A percentile compares a stretch with the other conserved stretches of the same genome.
phyloP scores from a whole-genome alignment of 768 basidiomycete species.

The Mycena chlorophos region DNA sequence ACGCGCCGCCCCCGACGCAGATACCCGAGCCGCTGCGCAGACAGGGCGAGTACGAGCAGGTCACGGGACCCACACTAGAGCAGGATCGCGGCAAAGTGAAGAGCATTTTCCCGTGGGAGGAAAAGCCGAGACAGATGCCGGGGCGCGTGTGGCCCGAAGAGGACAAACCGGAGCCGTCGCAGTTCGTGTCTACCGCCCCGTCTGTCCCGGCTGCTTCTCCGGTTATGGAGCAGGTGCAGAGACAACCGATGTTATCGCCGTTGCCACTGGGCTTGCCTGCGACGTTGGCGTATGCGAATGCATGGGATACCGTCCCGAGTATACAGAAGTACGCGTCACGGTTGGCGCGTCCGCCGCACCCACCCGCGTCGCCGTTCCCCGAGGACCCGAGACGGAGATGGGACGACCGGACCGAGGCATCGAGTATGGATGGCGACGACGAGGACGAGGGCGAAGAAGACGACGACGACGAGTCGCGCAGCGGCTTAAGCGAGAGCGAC shows the following conservation, averaged over 20 bases:
- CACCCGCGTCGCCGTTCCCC: conserved; percentile 45
- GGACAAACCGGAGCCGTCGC: conserved; percentile 54
- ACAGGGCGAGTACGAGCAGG: conserved; percentile 73
- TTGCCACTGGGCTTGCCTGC: conserved; percentile 55
- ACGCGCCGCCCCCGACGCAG: conserved; percentile 55
- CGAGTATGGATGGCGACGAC: conserved; percentile 80
- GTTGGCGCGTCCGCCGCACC: conserved; percentile 51
- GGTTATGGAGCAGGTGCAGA: conserved; percentile 36
- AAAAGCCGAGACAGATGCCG: conserved; percentile 63
- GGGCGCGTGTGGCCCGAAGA: conserved; percentile 72
- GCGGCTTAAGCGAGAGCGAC: conserved; percentile 26
- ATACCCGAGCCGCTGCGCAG: conserved; percentile 68
- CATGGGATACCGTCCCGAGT: conserved; percentile 81
- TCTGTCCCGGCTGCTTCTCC: conserved; percentile 38
- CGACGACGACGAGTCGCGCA: conserved; percentile 51
- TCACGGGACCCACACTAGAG: conserved; percentile 52
- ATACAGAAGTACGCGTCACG: conserved; percentile 75
- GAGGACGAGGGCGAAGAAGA: conserved; percentile 73
- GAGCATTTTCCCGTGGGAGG: conserved; percentile 94
- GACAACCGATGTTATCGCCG: conserved; percentile 38
- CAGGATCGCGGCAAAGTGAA: conserved; percentile 77
- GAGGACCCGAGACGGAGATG: conserved; percentile 44
- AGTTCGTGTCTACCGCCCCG: conserved; percentile 41
- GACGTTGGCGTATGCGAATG: conserved; percentile 69
- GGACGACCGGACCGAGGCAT: conserved; percentile 61